Evolutionary conservation across 1,284 basidiomycete species (phyloP).

Genomic region (Chalciporus sp.): DNA sequence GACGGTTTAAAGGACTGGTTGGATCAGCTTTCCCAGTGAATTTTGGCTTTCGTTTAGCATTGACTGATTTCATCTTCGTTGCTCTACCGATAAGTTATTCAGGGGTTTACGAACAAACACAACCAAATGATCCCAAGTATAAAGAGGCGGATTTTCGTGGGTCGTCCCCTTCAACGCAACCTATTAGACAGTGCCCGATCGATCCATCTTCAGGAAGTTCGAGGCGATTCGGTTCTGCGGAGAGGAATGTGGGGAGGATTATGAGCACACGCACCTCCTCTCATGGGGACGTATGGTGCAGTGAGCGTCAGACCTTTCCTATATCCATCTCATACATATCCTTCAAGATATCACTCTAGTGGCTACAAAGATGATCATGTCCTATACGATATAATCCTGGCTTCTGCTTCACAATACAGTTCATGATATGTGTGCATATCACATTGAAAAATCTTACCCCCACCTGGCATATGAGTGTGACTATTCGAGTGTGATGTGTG

Average conservation of each 20-base stretch:
- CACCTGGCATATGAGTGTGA: not conserved
- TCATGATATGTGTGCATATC: too few species aligned
- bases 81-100: not conserved
- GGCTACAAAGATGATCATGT: not conserved
- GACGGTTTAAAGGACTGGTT: constrained; percentile 53
- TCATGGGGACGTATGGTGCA: constrained; percentile 44
- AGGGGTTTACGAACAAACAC: constrained; percentile 20
- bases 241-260: constrained; percentile 59
- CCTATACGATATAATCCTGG: too few species aligned
- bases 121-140: constrained; percentile 26
- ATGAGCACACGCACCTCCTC: constrained; percentile 60
- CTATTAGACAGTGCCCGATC: constrained; percentile 79
- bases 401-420: too few species aligned
- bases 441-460: not conserved
- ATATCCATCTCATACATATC: constrained; percentile 39
- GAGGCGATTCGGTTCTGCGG: constrained; percentile 75
- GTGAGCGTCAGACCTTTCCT: constrained; percentile 76
- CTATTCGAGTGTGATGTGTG: not conserved
- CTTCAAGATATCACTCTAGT: not conserved
- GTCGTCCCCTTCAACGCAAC: constrained; percentile 48
- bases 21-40: constrained; percentile 43
- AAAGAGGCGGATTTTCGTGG: constrained; percentile 4
- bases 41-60: not conserved
- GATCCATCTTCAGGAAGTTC: constrained; percentile 45
- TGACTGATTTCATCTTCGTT: not conserved